A percentile compares a stretch with the other conserved stretches of the same genome.
Conservation (phyloP, 257 asterid species). For the Perilla frutescens region DNA sequence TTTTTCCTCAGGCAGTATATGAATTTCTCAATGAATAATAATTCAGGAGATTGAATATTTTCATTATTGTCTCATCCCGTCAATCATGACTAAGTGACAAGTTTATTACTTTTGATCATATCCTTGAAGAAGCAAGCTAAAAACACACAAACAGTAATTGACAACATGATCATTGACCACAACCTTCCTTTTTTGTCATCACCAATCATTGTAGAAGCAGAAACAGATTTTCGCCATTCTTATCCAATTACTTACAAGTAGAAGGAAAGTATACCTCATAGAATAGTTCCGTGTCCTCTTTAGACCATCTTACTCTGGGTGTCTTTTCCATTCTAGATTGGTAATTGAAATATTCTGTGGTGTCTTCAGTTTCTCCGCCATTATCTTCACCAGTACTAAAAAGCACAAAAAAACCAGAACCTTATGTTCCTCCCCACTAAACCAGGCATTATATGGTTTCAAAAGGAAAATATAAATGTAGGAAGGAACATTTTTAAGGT, state of each 20-base stretch:
- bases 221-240: background rate
- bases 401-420: slow-evolving; percentile 31
- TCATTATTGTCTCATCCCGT: background rate
- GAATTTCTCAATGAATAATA: background rate
- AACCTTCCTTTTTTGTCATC: slow-evolving; percentile 5
- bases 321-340: slow-evolving; percentile 80
- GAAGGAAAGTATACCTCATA: slow-evolving; percentile 63
- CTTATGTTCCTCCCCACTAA: slow-evolving; percentile 13
- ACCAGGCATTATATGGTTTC: background rate
- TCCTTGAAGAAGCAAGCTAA: background rate
- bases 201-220: slow-evolving; percentile 5
- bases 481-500: background rate
- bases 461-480: slow-evolving; percentile 4
- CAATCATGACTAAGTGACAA: too few species aligned
- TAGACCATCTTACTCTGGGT: slow-evolving; percentile 74
- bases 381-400: slow-evolving; percentile 58
- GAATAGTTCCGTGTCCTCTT: slow-evolving; percentile 86
- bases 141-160: background rate
- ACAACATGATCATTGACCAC: slow-evolving; percentile 3
- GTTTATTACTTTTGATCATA: background rate
- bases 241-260: background rate
- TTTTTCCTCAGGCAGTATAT: background rate
- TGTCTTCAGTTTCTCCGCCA: slow-evolving; percentile 59
- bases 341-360: slow-evolving; percentile 61
- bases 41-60: slow-evolving; percentile 10